Percentiles rank a stretch among this genome's conserved stretches.
phyloP scores from a whole-genome alignment of 2,329 filamentous ascomycete species.

The Mycosphaerella arachidis region DNA sequence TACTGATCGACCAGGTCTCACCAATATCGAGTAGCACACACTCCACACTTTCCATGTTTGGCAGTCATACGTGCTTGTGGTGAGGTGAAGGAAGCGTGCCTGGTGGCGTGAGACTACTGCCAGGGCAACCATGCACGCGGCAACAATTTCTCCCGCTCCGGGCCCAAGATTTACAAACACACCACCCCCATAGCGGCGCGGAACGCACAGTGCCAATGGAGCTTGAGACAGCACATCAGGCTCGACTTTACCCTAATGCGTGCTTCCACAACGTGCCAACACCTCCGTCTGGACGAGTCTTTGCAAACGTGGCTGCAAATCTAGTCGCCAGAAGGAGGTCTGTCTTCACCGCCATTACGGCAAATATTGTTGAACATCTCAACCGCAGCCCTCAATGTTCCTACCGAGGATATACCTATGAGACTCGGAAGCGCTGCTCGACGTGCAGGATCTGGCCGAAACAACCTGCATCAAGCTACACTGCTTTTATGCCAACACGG shows the following conservation, averaged over 20 bases:
- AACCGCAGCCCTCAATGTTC: conserved; percentile 11
- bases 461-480: conserved; percentile 13
- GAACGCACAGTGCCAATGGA: neutral
- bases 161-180: neutral
- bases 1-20: conserved; percentile 13
- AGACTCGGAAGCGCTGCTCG: too few species aligned
- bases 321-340: neutral
- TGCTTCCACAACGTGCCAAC: neutral
- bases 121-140: neutral
- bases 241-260: neutral
- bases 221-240: neutral
- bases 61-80: conserved; percentile 7
- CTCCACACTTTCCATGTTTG: conserved; percentile 28
- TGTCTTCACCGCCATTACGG: conserved; percentile 4
- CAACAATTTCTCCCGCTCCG: neutral
- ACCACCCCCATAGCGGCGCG: neutral
- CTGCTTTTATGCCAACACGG: conserved; percentile 5
- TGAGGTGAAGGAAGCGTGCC: conserved; percentile 3
- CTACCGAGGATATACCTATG: neutral
- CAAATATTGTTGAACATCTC: conserved; percentile 11
- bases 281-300: neutral
- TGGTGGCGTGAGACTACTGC: neutral
- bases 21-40: conserved; percentile 38
- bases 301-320: neutral
- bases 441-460: conserved; percentile 7